Base-by-base conservation (phyloP, 2,329 filamentous ascomycete genomes). In the Claviceps sp. region DNA sequence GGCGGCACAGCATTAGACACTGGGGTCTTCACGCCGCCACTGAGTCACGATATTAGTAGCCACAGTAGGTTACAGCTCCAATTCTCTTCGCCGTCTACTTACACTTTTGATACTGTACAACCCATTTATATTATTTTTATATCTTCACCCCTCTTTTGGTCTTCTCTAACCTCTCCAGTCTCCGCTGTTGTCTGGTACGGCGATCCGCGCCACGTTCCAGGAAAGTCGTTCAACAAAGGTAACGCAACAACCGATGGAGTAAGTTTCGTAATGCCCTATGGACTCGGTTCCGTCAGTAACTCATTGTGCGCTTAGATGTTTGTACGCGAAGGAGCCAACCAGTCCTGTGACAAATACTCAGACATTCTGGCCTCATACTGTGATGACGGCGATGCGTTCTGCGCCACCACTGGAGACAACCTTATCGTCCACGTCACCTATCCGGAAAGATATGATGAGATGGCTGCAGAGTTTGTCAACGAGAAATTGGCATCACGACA, bases 151-250 rank as follows among this genome's bases (percentile, higher is more conserved):
- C n/a, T 20, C 9, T 16, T 20, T 9, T 16, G 0, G 4, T 4
- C 40, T 11, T 20, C 9, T 50, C 40, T 43, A n/a, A 18, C 48
- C 37, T 24, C 22, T 26, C 4, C 7, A 50, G 48, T 38, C 11
- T n/a, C 41, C 5, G 48, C 48, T 16, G 14, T 50, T 8, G 41
- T 50, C 13, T 50, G 48, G 48, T 45, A 45, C 37, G 48, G 41
- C 5, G 48, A 50, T 42, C 48, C 48, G 18, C 40, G 48, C 16
- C 14, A 20, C 18, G 41, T 44, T 26, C 7, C 41, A 11, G 48
- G 48, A 14, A 45, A 50, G 41, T 6, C 48, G 5, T 50, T 37
- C 13, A 18, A 45, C 41, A 50, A 38, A 30, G 48, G 48, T 14
- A 50, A n/a, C 13, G 40, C 48, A 37, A 40, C 20, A 37, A 44